Conservation (phyloP, 2,329 filamentous ascomycete genomes). For the Nemania sp. region DNA sequence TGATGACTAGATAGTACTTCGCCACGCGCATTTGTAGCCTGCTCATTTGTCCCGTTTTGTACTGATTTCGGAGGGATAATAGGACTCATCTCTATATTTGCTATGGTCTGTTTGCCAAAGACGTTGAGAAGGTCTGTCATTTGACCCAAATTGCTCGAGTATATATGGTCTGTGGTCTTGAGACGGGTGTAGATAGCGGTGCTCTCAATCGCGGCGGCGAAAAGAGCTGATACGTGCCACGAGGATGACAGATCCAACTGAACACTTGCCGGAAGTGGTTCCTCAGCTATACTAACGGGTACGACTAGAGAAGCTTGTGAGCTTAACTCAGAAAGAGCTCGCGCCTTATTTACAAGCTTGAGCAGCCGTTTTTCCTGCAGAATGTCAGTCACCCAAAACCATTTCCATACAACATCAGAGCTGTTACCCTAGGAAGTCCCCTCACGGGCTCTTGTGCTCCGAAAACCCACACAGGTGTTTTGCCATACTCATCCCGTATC, state of each 20-base stretch:
- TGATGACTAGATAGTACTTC: constrained; percentile 38
- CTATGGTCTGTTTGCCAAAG: constrained; percentile 79
- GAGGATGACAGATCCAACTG: constrained; percentile 63
- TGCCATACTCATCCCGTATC: constrained; percentile 87
- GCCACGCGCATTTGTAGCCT: constrained; percentile 34
- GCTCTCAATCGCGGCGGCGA: constrained; percentile 77
- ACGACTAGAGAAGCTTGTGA: constrained; percentile 76
- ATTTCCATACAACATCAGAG: constrained; percentile 3
- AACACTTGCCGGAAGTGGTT: constrained; percentile 59
- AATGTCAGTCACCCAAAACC: constrained; percentile 1
- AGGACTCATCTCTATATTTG: constrained; percentile 71
- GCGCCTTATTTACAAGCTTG: constrained; percentile 73
- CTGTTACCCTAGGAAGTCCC: constrained; percentile 57
- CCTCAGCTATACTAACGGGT: constrained; percentile 69
- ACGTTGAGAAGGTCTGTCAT: constrained; percentile 70
- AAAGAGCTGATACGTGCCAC: constrained; percentile 81
- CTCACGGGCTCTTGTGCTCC: constrained; percentile 68
- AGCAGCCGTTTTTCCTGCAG: constrained; percentile 63
- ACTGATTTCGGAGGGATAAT: constrained; percentile 41
- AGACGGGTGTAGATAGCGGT: constrained; percentile 77
- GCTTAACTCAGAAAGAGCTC: constrained; percentile 69
- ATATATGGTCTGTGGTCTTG: constrained; percentile 46
- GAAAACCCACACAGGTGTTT: constrained; percentile 85
- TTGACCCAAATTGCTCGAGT: constrained; percentile 59
- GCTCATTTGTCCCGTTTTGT: constrained; percentile 30